A percentile compares a stretch with the other conserved stretches of the same genome.
Conservation (phyloP, 768 basidiomycete species). For the Cystobasidium tubakii region DNA sequence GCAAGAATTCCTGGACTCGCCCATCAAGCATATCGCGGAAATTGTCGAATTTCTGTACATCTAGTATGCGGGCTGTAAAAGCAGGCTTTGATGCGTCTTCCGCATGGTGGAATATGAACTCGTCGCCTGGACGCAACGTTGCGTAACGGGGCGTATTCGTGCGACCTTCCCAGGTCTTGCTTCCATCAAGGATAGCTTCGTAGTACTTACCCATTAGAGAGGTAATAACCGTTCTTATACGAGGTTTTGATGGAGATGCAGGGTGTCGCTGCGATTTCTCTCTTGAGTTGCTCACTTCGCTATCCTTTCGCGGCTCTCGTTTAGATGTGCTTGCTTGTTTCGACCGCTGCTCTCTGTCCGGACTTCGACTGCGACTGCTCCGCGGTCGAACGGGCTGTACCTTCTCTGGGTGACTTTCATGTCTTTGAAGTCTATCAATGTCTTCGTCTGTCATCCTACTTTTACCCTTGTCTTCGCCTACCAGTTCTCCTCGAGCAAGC, state of each 20-base stretch:
- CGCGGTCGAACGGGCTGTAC: neutral
- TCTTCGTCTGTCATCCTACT: neutral
- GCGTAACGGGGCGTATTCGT: constrained; percentile 1
- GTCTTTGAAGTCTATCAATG: neutral
- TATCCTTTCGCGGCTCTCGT: neutral
- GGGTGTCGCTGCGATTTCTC: neutral
- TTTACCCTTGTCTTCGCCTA: neutral
- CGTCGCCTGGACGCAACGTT: neutral
- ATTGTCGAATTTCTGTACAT: constrained; percentile 8
- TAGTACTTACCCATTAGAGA: constrained; percentile 20
- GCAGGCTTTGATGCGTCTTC: neutral
- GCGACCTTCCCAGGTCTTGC: constrained; percentile 25
- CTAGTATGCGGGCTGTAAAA: neutral
- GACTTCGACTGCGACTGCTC: neutral
- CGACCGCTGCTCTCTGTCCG: neutral
- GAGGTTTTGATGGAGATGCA: neutral
- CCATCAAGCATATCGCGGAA: constrained; percentile 15
- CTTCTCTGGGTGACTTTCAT: neutral
- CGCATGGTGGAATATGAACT: constrained; percentile 10
- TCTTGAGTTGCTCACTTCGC: neutral
- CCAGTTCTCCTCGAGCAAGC: neutral
- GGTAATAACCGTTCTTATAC: neutral
- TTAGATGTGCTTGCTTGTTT: neutral
- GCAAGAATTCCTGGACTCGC: neutral
- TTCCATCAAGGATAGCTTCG: neutral